Conservation (phyloP, 2,329 filamentous ascomycete species). For the Diaporthe australafricana region DNA sequence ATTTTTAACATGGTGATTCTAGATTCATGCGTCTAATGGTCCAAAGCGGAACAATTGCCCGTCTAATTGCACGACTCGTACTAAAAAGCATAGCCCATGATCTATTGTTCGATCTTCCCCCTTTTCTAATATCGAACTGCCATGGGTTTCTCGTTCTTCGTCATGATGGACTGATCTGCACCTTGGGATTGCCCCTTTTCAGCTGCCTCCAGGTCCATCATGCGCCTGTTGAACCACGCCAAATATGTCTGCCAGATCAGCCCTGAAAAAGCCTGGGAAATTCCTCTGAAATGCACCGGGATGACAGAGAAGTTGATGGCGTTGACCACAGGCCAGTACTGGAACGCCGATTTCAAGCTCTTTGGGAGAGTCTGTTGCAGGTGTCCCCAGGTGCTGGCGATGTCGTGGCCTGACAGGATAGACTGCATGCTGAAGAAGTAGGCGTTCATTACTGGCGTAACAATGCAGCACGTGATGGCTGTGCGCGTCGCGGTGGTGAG, state of each 20-base stretch:
- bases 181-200: neutral
- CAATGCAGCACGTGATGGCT: neutral
- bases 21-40: neutral
- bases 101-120: neutral
- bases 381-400: conserved; percentile 1
- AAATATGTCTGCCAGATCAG: neutral
- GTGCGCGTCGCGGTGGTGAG: neutral
- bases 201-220: neutral
- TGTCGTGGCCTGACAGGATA: neutral
- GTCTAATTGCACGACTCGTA: neutral
- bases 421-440: conserved; percentile 19
- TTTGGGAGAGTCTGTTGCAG: neutral
- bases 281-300: neutral
- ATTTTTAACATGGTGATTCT: neutral
- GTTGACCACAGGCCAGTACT: conserved; percentile 4
- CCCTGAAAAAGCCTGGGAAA: neutral
- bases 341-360: neutral
- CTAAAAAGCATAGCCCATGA: neutral
- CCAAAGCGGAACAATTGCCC: neutral
- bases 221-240: neutral
- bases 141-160: neutral
- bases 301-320: neutral
- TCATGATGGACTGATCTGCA: neutral
- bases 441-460: neutral
- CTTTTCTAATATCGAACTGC: neutral